Percentiles rank a stretch among this genome's conserved stretches.
phyloP scores from a whole-genome alignment of 148 eudicot genomes.

The Amaranthus cruentus region DNA sequence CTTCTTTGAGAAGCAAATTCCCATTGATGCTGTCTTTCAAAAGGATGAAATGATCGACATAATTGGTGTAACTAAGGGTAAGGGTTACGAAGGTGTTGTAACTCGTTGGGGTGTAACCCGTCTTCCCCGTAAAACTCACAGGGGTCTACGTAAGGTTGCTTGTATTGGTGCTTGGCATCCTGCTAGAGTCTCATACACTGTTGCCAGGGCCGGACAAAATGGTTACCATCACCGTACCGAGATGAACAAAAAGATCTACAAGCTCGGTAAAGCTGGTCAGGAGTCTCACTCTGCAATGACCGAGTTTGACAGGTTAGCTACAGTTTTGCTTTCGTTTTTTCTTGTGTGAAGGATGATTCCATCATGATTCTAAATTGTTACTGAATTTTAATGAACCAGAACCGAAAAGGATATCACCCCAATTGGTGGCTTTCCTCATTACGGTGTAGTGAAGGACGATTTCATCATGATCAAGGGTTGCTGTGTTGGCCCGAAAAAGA shows the following conservation, averaged over 20 bases:
- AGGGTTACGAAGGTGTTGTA: slow-evolving; percentile 86
- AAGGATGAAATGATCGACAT: slow-evolving; percentile 81
- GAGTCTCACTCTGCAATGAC: slow-evolving; percentile 59
- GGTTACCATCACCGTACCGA: slow-evolving; percentile 86
- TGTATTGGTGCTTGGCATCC: slow-evolving; percentile 92
- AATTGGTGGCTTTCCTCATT: slow-evolving; percentile 84
- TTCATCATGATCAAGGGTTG: slow-evolving; percentile 70
- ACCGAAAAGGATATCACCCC: slow-evolving; percentile 79
- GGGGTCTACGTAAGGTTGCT: slow-evolving; percentile 85
- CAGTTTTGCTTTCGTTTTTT: neutral
- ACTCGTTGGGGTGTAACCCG: slow-evolving; percentile 90
- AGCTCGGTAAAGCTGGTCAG: slow-evolving; percentile 61
- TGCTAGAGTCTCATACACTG: slow-evolving; percentile 81
- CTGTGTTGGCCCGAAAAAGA: slow-evolving; percentile 73
- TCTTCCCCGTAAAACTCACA: slow-evolving; percentile 85
- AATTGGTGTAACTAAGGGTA: slow-evolving; percentile 83
- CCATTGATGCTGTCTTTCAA: slow-evolving; percentile 66
- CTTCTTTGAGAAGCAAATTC: slow-evolving; percentile 67
- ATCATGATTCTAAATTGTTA: neutral
- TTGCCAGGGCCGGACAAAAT: slow-evolving; percentile 83
- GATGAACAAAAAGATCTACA: slow-evolving; percentile 74
- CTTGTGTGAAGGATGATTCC: neutral
- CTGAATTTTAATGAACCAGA: slow-evolving; percentile 22
- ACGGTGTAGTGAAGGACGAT: slow-evolving; percentile 77
- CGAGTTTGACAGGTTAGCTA: slow-evolving; percentile 65